Evolutionary conservation across 495 filamentous ascomycete species (phyloP), one percentile per base, ranked within the genome.

Genomic region (Tuber umbilicatum): DNA sequence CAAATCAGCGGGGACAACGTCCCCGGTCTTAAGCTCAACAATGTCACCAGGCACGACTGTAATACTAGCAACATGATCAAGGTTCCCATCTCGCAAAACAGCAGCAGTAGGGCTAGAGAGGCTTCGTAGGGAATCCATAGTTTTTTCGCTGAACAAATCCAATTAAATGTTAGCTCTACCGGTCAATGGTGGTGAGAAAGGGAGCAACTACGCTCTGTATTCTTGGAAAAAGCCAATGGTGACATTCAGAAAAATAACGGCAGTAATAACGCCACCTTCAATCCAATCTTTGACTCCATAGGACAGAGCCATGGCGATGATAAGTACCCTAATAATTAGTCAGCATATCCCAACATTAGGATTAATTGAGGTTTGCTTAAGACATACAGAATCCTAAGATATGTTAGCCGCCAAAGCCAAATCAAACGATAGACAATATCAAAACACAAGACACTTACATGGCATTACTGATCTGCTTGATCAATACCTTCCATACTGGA

Each of bases 31-130:
- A 67, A 96, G 83, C 70, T 90, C 86, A 67, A 93, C 85, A 80
- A 95, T 87, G 75, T 97, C 93, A 42, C 93, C 93, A n/a, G 92
- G 91, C 6, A 94, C 90, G 68, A 95, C 86, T 68, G 93, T 88
- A 38, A 88, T 86, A 69, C 92, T 91, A 31, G 91, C 88, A 71
- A 95, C 86, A 35, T 88, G 88, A 39, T 86, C 82, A 19, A 87
- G 86, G 67, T 87, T 86, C 2, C 92, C 91, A 81, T 93, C 89
- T 60, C 93, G 90, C 7, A 97, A 84, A 5, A 91, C 92, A 73
- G 85, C 88, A 41, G 93, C 94, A 76, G 90, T 89, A 70, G 93
- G 93, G 4, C 93, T 92, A 1, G 91, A 93, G 12, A 96, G 86
- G 41, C 89, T 89, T 50, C 91, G 85, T 19, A 97, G 86, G 37